Base-by-base conservation (phyloP, 2,329 filamentous ascomycete species). In the Hypoxylon sp. region DNA sequence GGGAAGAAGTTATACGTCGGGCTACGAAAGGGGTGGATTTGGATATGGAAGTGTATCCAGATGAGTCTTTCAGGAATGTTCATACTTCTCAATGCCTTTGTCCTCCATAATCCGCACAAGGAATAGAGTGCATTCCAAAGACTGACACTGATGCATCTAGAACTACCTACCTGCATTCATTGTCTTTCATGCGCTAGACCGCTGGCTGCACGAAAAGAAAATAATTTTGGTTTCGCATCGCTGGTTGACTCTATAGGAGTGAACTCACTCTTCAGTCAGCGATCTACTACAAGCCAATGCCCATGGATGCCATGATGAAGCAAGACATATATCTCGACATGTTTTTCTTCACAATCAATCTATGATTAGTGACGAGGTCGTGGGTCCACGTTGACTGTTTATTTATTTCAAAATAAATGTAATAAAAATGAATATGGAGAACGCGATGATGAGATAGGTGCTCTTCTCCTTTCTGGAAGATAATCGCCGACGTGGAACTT, bases 1-100 rank as follows among this genome's bases (percentile, higher is more conserved):
- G 52, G 54, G 57, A 51, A 52, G 39, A 55, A 21, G 37, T 46
- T 19, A 32, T 21, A 11, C 4, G 19, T 37, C 32, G 10, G 37
- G 46, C 44, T 57, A 67, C 47, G 6, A 37, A 56, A 60, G 11
- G 48, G 8, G 8, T 47, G 42, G 37, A 31, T 44, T 50, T 64
- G 67, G 60, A 62, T 66, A 63, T 65, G 35, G 51, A 59, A 31
- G 42, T 48, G 15, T 47, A 35, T 29, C 57, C 58, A 29, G 46
- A 31, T 54, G 61, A 51, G 37, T 32, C 56, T 47, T 53, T 53
- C 63, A 70, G 66, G 69, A 70, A 68, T 68, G 56, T 52, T 56
- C 51, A 54, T 69, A 44, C 55, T 39, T 50, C 52, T 73, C 56
- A 74, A 74, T 74, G 67, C 59, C 75, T 76, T 76, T 76, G 75